phyloP scores from a whole-genome alignment of 176 grass and related monocot genomes.

The Aegilops bicornis region DNA sequence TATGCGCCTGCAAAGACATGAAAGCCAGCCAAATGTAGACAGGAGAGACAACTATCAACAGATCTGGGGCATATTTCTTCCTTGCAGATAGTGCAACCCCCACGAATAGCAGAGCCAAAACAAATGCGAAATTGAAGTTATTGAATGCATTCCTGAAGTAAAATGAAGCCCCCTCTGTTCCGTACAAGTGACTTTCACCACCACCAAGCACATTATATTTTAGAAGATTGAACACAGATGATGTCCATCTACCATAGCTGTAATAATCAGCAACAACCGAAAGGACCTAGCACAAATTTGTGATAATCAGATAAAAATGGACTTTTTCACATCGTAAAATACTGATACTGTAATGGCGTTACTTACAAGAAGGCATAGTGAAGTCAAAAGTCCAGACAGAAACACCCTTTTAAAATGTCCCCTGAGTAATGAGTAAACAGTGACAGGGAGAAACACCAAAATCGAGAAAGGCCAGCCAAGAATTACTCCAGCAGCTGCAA shows the following conservation, averaged over 20 bases:
- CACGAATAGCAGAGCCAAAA: constrained; percentile 76
- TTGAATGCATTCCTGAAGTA: constrained; percentile 96
- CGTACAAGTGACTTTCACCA: constrained; percentile 91
- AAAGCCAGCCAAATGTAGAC: constrained; percentile 95
- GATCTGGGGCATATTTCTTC: constrained; percentile 84
- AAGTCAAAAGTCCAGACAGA: constrained; percentile 75
- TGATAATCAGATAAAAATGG: constrained; percentile 15
- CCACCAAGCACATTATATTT: constrained; percentile 92
- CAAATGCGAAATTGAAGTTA: constrained; percentile 94
- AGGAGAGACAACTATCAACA: constrained; percentile 78
- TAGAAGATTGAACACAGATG: constrained; percentile 90
- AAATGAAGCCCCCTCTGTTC: constrained; percentile 74
- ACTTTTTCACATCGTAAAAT: neutral
- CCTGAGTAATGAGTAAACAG: constrained; percentile 71
- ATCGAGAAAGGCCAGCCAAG: constrained; percentile 98
- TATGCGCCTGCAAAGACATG: constrained; percentile 95
- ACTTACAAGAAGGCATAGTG: constrained; percentile 80
- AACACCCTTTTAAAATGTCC: constrained; percentile 81
- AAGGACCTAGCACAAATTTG: constrained; percentile 57
- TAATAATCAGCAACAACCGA: constrained; percentile 73
- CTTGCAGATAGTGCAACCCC: constrained; percentile 57
- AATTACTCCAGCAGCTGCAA: constrained; percentile 88
- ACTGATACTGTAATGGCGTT: constrained; percentile 1
- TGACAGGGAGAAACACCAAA: constrained; percentile 86
- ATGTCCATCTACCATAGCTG: constrained; percentile 77